phyloP scores from a whole-genome alignment of 805 yeast species.

The Candida silvatica region DNA sequence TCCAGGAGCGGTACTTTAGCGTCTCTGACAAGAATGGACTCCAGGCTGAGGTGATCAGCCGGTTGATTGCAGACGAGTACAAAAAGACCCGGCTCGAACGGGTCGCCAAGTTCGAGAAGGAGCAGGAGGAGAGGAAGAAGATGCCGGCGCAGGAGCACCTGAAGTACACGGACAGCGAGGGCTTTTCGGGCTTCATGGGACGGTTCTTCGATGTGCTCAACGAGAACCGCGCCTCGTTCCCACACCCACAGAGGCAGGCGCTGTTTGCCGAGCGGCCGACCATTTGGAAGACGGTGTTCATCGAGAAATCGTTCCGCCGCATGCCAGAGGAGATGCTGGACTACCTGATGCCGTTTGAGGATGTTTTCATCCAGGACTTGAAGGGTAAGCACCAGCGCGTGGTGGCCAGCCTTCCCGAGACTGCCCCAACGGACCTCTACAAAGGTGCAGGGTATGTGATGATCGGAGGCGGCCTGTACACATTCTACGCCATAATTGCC shows the following conservation, averaged over 20 bases:
- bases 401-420: slow-evolving; percentile 35
- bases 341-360: slow-evolving; percentile 19
- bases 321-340: slow-evolving; percentile 5
- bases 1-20: slow-evolving; percentile 1
- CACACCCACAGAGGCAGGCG: slow-evolving; percentile 13
- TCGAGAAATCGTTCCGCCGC: slow-evolving; percentile 11
- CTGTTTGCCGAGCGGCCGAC: slow-evolving; percentile 14
- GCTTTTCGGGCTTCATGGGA: slow-evolving; percentile 2
- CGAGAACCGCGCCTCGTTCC: slow-evolving; percentile 5
- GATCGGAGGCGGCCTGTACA: slow-evolving; percentile 35
- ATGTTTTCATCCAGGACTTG: slow-evolving; percentile 36
- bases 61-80: slow-evolving; percentile 7
- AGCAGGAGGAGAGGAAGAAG: not conserved
- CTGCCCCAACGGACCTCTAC: slow-evolving; percentile 16
- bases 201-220: slow-evolving; percentile 7
- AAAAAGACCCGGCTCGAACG: slow-evolving; percentile 6
- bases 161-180: not conserved
- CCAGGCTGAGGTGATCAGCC: slow-evolving; percentile 4
- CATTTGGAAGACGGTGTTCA: slow-evolving; percentile 13
- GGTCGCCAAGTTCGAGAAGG: not conserved
- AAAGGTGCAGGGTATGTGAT: slow-evolving; percentile 27
- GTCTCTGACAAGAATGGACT: not conserved
- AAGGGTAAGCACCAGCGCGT: slow-evolving; percentile 37
- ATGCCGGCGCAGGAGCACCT: not conserved
- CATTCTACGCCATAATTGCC: slow-evolving; percentile 32